These are phyloP conservation scores for Echinochloa phyllopogon DNA, from an alignment of 176 grass and related monocot species.

Conservation along the genomic window DNA sequence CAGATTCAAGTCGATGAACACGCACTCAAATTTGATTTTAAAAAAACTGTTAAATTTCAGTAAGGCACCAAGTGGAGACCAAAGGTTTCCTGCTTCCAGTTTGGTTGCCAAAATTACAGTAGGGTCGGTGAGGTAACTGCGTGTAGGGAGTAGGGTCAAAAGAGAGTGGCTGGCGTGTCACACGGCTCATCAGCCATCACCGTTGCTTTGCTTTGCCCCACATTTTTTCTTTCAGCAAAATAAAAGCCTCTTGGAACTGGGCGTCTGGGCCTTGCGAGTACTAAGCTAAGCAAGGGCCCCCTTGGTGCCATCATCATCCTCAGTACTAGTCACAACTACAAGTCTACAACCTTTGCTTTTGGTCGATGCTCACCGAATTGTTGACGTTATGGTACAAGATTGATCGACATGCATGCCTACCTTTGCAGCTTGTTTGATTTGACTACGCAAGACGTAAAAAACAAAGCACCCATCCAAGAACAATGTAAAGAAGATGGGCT, in stretches of 20 bases:
- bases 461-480: background rate
- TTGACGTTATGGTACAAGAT: background rate
- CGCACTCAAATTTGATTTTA: background rate
- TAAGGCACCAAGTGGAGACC: no score
- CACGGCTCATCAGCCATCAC: background rate
- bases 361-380: background rate
- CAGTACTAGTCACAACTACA: background rate
- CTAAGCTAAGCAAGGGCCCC: background rate
- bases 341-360: background rate
- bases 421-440: background rate
- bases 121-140: background rate
- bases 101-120: constrained; percentile 1
- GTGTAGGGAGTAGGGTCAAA: background rate
- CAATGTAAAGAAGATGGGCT: background rate
- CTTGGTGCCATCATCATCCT: background rate
- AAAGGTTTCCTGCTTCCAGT: background rate
- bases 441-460: background rate
- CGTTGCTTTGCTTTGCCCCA: background rate
- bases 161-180: background rate
- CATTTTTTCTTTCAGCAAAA: background rate
- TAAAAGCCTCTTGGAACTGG: background rate
- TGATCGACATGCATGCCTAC: background rate
- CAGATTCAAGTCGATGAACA: background rate
- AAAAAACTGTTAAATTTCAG: background rate
- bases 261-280: background rate